Percentiles rank a stretch among this genome's conserved stretches.
Evolutionary conservation across 257 asterid genomes (phyloP).

Genomic region (Mitragyna speciosa): DNA sequence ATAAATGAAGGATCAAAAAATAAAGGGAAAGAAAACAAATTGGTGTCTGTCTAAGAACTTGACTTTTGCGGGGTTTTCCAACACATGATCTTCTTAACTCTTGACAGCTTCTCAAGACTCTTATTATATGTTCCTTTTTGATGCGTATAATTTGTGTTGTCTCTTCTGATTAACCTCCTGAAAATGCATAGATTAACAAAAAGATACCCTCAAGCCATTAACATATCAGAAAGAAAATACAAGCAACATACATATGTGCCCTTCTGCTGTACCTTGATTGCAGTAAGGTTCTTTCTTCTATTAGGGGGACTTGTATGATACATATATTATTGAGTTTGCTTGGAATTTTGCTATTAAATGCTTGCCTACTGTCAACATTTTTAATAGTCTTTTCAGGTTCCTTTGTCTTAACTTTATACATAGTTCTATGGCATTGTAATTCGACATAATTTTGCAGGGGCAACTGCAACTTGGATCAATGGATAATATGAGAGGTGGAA

Average conservation of each 20-base stretch:
- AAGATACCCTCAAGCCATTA: neutral
- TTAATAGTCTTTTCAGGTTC: neutral
- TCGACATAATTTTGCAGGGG: conserved; percentile 55
- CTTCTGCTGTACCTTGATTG: neutral
- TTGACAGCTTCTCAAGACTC: neutral
- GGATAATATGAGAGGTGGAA: conserved; percentile 68
- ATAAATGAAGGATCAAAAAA: neutral
- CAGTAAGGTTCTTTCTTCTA: neutral
- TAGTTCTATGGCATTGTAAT: neutral
- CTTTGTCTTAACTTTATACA: neutral
- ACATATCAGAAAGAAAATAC: neutral
- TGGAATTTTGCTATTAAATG: neutral
- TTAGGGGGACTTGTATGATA: neutral
- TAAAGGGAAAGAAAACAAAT: neutral
- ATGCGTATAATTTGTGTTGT: neutral
- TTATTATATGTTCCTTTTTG: neutral
- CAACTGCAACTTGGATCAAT: conserved; percentile 72
- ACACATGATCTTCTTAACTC: neutral
- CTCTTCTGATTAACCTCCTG: conserved; percentile 3
- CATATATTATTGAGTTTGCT: neutral
- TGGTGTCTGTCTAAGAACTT: neutral
- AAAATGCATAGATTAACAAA: neutral
- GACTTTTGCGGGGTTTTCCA: neutral
- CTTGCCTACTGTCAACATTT: neutral
- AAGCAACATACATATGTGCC: neutral